Evolutionary conservation across 495 filamentous ascomycete species (phyloP), one percentile per base, ranked within the genome.

Genomic region (Pseudotulostoma volvatum): DNA sequence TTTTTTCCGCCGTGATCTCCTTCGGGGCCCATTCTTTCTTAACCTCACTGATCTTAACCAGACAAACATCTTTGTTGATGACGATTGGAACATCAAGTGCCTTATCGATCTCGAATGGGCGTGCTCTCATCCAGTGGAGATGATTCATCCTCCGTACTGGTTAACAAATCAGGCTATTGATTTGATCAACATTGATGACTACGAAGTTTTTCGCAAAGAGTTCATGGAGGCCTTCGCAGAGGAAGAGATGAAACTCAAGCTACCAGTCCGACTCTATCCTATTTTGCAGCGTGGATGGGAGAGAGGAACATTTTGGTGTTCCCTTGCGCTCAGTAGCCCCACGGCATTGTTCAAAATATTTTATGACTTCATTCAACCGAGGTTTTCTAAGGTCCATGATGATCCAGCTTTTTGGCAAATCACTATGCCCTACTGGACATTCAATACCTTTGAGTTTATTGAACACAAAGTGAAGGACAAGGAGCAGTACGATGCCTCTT

Each of bases 51-150:
- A 57, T 40, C 25, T 60, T 36, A 44, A 60, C 39, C 43, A 37
- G 39, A 55, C 47, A 36, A 62, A 60, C 31, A 53, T 57, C 9
- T 49, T 53, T 39, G 47, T 53, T 28, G 50, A 55, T 34, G 30
- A 42, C 2, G 20, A 50, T 7, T 51, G 46, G 47, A 44, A 49
- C 18, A 54, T 52, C 23, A 47, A 18, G 3, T 52, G 30, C 32
- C 16, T 59, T 3, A 42, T 57, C 11, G 50, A 59, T 31, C 38
- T 51, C 7, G 52, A 59, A 46, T 59, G 42, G 50, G 48, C 46
- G 7, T 59, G 45, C 33, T 48, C 47, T 20, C 33, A 37, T 1
- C 54, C 51, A 11, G 34, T 49, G 4, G 46, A 56, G 38, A 47
- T 54, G 40, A 28, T 50, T 18, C 28, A 38, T n/a, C 46, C 52